Base-by-base conservation (phyloP, 345 rosid genomes). In the Hirschfeldia incana region DNA sequence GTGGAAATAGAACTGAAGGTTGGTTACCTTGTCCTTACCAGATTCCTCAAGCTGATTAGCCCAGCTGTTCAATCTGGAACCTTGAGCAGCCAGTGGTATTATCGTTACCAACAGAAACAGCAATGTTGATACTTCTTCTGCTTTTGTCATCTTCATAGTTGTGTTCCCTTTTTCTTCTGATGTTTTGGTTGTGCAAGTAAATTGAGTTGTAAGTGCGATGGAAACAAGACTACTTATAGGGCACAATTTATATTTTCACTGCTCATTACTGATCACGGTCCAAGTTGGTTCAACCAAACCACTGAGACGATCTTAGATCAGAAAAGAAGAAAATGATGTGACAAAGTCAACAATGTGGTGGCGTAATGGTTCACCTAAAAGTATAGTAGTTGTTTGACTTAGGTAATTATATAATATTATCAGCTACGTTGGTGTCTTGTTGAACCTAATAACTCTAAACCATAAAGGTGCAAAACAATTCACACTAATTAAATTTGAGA, bases 1-100 rank as follows among this genome's bases (percentile, higher is more conserved):
- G n/a, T 92, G 97, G 84, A 88, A 89, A 79, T 86, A 88, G 85
- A 89, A 90, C 3, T 84, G 90, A 70, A 92, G 89, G 51, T 83
- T 83, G 0, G 89, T 92, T 1, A 77, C 83, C n/a, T 76, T 85
- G 34, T 84, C 82, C 32, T 88, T 81, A 2, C 60, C 42, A 16
- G 78, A 4, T 16, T 81, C 77, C 6, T 72, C 78, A 0, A 80
- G 64, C 63, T 37, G 85, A 12, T 74, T 68, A 28, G 83, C 88
- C 88, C 84, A 75, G 29, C 51, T 73, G 77, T 78, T 46, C 3
- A 65, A 32, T 73, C 51, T 78, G 32, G 60, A 71, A 44, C 28
- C 57, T 2, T 44, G 71, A 69, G 78, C 73, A 60, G 83, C 86
- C 46, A 70, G 74, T 73, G 86, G 78, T 70, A 73, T 6, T 27